Base-by-base conservation (phyloP, 331 rosid genomes). In the Malus hybrid region DNA sequence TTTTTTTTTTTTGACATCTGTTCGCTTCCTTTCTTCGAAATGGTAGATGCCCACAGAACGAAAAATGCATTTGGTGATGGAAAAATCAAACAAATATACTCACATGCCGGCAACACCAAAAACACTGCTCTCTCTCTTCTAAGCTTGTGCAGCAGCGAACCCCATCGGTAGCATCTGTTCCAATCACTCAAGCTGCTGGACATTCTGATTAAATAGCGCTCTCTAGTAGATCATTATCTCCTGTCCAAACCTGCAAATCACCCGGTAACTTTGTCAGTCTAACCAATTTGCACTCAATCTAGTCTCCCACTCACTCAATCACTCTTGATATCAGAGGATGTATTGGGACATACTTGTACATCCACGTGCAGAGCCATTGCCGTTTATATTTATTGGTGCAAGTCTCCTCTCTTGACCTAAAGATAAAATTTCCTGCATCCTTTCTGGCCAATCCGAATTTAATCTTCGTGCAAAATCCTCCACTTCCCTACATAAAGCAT, bases 391-490 rank as follows among this genome's bases (percentile, higher is more conserved):
- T 56, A 90, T 80, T 73, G 96, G 91, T 56, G 83, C 57, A n/a
- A 83, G 82, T 71, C 80, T 89, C 83, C 92, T 84, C 71, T 89
- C 93, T 80, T 89, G 97, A 81, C 91, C 87, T 65, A 85, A 75
- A 31, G 89, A 89, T 76, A 91, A 83, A 76, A 91, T 84, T 85
- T 94, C 96, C 77, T 88, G 97, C 92, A 89, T 87, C 81, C 97
- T 88, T 82, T 88, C 98, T 31, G 88, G 90, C 98, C 96, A 91
- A 82, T 85, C 92, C 66, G 97, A 93, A 83, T 88, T 93, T 78
- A 91, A 79, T 72, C 93, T 91, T 73, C 97, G 85, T 13, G 92
- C 96, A 70, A 93, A 93, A 84, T 91, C 98, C 83, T 93, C 98
- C 70, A 93, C 97, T 75, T 93, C 98, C 84, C 98, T 91, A 75